Conservation (phyloP, 257 asterid species). For the Rehmannia glutinosa region DNA sequence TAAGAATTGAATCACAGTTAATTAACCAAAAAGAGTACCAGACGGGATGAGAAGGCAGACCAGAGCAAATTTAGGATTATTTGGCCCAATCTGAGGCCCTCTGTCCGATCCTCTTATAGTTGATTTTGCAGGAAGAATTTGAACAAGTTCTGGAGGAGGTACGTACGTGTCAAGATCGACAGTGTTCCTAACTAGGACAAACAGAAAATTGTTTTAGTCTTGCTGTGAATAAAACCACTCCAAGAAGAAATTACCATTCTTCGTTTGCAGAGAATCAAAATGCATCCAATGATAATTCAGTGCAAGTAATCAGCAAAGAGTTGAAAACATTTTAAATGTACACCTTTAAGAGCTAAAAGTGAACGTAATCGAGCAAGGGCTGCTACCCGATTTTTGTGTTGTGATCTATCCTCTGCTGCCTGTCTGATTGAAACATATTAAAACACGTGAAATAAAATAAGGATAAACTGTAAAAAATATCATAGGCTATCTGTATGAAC, state of each 20-base stretch:
- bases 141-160: conserved; percentile 90
- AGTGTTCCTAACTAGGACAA: conserved; percentile 63
- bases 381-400: conserved; percentile 83
- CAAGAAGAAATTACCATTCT: too few relatives aligned
- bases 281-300: neutral
- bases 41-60: conserved; percentile 36
- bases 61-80: conserved; percentile 72
- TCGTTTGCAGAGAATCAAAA: too few relatives aligned
- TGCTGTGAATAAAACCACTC: conserved; percentile 11
- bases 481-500: conserved; percentile 27
- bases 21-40: neutral
- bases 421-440: conserved; percentile 27
- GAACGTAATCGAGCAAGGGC: conserved; percentile 75
- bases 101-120: conserved; percentile 57
- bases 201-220: conserved; percentile 1
- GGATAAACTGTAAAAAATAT: neutral
- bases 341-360: conserved; percentile 83
- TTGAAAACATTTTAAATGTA: neutral
- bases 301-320: neutral
- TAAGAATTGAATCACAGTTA: neutral
- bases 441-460: neutral
- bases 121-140: conserved; percentile 80
- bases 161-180: conserved; percentile 71
- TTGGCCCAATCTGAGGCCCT: conserved; percentile 89
- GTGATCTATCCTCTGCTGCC: conserved; percentile 95